Base-by-base conservation (phyloP, 164 flowering plant genomes). In the Sedum album region DNA sequence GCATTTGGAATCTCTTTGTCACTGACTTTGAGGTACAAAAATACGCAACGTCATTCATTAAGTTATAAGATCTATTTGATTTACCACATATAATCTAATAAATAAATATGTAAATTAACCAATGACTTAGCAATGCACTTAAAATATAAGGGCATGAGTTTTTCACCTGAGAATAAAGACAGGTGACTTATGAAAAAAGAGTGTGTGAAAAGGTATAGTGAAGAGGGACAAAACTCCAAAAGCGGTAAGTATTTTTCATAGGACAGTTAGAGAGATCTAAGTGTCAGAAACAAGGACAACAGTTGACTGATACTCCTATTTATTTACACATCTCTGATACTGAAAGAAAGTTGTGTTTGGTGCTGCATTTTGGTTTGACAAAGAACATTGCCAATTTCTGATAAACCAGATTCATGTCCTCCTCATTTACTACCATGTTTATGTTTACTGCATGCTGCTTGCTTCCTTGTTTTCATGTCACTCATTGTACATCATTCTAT, bases 391-490 rank as follows among this genome's bases (percentile, higher is more conserved):
- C 62, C 33, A 33, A 57, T 28, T 57, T 57, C 1, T 28, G 33
- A 57, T 57, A 28, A 57, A 57, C 62, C 62, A 26, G 31, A 57
- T 30, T 57, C 62, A 28, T 28, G 62, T 57, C 62, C 31, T 57
- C 20, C 4, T 28, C 62, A 26, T 57, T 57, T 57, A 57, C 33
- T 57, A 28, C 60, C 35, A 57, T 26, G 62, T 57, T 57, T 57
- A 57, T 18, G 62, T 57, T 57, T 57, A 57, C 33, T 2, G 17
- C 48, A 8, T 49, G 23, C 8, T 49, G 57, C n/a, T 49, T 49
- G 57, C 57, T 49, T 49, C 31, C 4, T 28, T 28, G 33, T 57
- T 57, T 28, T 28, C 62, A 51, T 51, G 28, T 51, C 57, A 51
- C 14, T 44, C 49, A n/a, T n/a, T 44, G 17, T 44, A 35, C 38